Base-by-base conservation (phyloP, 345 rosid species). In the Gossypium ekmanianum region DNA sequence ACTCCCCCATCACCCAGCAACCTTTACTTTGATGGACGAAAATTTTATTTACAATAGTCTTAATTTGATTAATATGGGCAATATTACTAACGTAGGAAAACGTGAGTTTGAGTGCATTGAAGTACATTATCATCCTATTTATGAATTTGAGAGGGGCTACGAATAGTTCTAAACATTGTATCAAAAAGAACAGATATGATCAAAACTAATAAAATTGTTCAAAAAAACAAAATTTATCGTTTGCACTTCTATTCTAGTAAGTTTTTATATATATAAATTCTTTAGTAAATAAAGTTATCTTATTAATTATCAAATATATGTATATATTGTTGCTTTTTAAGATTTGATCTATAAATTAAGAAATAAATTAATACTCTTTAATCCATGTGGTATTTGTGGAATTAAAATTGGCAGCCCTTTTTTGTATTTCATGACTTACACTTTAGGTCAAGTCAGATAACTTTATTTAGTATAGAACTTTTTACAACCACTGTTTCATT, bases 61-160 rank as follows among this genome's bases (percentile, higher is more conserved):
- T 34, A 34, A 34, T 34, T 34, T 0, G 0, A 0, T 34, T 34
- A 1, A 5, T 34, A 34, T 0, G 1, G 39, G 6, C 1, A 34
- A 34, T 34, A 34, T 34, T 29, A 1, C 0, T 29, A 29, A 0
- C 4, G 0, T 29, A 29, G 6, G 4, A 34, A 0, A 34, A 4
- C 0, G 0, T 34, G 1, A 34, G 1, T 34, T 34, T 0, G 7
- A 34, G 0, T 34, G 0, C 0, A 7, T 0, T 34, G 1, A 34
- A 34, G 0, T 1, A 34, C 1, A 34, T 34, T 34, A 34, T 5
- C 7, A 34, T 34, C 2, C 7, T 34, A 34, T 5, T 34, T 34
- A 34, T 34, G 1, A 0, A 7, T 34, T 34, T 4, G 1, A 34
- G 1, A 4, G 0, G 0, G 0, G 1, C 1, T 5, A 34, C 1